Percentiles rank a stretch among this genome's conserved stretches.
phyloP scores from a whole-genome alignment of 75 land plant genomes.

The Larix kaempferi region DNA sequence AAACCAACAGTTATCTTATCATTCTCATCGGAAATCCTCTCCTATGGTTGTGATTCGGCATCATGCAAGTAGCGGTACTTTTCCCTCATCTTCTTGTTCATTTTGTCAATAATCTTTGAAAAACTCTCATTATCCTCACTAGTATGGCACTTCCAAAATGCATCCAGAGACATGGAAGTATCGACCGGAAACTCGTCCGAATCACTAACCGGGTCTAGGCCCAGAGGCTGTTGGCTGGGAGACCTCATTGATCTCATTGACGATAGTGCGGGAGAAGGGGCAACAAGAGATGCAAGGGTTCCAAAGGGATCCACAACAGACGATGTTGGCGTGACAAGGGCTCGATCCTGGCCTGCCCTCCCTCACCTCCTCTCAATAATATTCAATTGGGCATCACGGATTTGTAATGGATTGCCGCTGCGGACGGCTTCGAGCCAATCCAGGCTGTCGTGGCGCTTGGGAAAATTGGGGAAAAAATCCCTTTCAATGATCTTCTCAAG shows the following conservation, averaged over 20 bases:
- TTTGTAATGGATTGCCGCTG: slow-evolving; percentile 73
- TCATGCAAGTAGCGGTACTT: slow-evolving; percentile 44
- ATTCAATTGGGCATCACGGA: slow-evolving; percentile 92
- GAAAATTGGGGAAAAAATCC: slow-evolving; percentile 93
- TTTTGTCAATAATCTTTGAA: slow-evolving; percentile 75
- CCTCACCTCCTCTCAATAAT: slow-evolving; percentile 68
- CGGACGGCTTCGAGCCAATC: slow-evolving; percentile 95
- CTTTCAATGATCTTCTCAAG: slow-evolving; percentile 97
- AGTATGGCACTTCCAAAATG: slow-evolving; percentile 71
- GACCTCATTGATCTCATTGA: slow-evolving; percentile 14
- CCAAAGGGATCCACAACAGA: slow-evolving; percentile 20
- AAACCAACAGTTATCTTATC: slow-evolving; percentile 83
- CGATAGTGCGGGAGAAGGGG: slow-evolving; percentile 13
- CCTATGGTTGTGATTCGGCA: slow-evolving; percentile 29
- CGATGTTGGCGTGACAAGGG: slow-evolving; percentile 10
- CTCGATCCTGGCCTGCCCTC: slow-evolving; percentile 15
- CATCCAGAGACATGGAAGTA: slow-evolving; percentile 54
- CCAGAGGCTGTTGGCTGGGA: slow-evolving; percentile 11
- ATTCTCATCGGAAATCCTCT: slow-evolving; percentile 20
- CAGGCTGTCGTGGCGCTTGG: slow-evolving; percentile 88
- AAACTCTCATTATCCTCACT: slow-evolving; percentile 94
- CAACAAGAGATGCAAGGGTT: slow-evolving; percentile 32
- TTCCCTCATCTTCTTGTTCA: slow-evolving; percentile 80
- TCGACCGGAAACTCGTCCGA: slow-evolving; percentile 20
- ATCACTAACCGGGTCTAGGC: neutral